Base-by-base conservation (phyloP, 345 rosid species). In the Arabis alpina region DNA sequence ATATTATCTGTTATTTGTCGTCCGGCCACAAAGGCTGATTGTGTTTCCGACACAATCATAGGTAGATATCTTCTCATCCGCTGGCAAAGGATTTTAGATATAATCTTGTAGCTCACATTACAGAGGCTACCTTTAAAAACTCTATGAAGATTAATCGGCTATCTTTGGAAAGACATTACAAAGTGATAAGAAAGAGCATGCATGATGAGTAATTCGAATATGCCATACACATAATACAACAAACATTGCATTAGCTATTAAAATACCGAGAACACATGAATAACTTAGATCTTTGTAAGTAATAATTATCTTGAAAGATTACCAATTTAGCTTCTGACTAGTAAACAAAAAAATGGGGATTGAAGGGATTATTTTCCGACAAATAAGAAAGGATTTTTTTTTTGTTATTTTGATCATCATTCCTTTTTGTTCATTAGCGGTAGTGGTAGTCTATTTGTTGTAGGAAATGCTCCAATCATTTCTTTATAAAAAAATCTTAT, bases 161-260 rank as follows among this genome's bases (percentile, higher is more conserved):
- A 41, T 37, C 23, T 39, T 61, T 61, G n/a, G 4, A 11, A 61
- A 27, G n/a, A 43, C 50, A 27, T 5, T 25, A 5, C 4, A 27
- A n/a, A 14, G 59, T 54, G 41, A 30, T 7, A 3, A 51, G 32
- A 10, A 14, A 14, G 15, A n/a, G 12, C 41, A 54, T 32, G 24
- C 41, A 54, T 32, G 24, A 28, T 27, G 9, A 24, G 32, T n/a
- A 43, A 47, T 47, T 40, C 52, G 39, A 27, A 59, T 43, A 4
- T 42, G 24, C 5, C 65, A 27, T 12, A 61, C 40, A 53, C 28
- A 41, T 39, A 52, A 40, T 37, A 53, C 61, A 66, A 41, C 12
- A 16, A 53, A 66, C 12, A 14, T 12, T 49, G 2, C 47, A n/a
- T 37, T 34, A 7, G 4, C 55, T 63, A 61, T 47, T 44, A 6